A percentile compares a stretch with the other conserved stretches of the same genome.
Evolutionary conservation across 805 yeast genomes (phyloP).

Genomic region (Candida pseudofarinosa): DNA sequence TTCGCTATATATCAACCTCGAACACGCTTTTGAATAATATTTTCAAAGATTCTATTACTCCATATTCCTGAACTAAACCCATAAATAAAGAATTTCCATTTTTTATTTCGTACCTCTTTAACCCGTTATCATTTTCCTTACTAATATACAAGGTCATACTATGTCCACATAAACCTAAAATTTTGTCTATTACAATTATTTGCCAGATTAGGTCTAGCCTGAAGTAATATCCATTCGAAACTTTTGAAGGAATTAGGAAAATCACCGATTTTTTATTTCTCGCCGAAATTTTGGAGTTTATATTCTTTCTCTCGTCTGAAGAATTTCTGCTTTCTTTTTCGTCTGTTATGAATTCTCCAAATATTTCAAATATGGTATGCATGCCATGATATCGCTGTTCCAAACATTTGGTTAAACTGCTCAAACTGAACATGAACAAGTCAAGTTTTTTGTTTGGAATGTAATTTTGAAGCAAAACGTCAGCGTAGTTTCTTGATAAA

Average conservation of each 20-base stretch:
- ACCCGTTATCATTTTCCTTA: not conserved
- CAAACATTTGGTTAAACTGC: conserved; percentile 24
- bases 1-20: conserved; percentile 3
- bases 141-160: conserved; percentile 10
- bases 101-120: not conserved
- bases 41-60: conserved; percentile 20
- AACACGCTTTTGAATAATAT: conserved; percentile 20
- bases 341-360: conserved; percentile 12
- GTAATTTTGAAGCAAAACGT: conserved; percentile 19
- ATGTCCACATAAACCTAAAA: conserved; percentile 23
- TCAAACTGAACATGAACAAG: conserved; percentile 27
- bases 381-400: conserved; percentile 19
- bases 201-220: conserved; percentile 19
- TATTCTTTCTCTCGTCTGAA: conserved; percentile 10
- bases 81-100: conserved; percentile 14
- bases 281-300: conserved; percentile 12
- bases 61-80: conserved; percentile 20
- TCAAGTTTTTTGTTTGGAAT: conserved; percentile 23
- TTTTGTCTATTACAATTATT: conserved; percentile 15
- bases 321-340: conserved; percentile 6
- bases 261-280: conserved; percentile 18
- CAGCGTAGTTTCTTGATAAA: conserved; percentile 21
- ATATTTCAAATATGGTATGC: conserved; percentile 17
- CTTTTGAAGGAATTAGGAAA: conserved; percentile 9
- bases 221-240: not conserved